These are phyloP conservation scores for Yamadazyma taylorii DNA, from an alignment of 1,139 yeast species.

Conservation along the genomic window DNA sequence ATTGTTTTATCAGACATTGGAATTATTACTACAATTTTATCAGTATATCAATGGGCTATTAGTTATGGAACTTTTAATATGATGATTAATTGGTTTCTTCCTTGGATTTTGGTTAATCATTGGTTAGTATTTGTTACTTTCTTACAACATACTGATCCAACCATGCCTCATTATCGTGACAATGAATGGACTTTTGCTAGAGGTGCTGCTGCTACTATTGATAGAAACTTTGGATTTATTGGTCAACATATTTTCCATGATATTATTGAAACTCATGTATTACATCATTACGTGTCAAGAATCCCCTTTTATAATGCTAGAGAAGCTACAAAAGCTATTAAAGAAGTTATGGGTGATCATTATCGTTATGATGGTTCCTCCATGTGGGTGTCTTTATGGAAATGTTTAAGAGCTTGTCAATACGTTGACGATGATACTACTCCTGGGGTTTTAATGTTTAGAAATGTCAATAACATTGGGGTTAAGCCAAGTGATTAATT, in stretches of 20 bases:
- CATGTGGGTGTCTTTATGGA: slow-evolving; percentile 76
- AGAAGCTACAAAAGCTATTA: slow-evolving; percentile 75
- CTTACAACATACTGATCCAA: slow-evolving; percentile 81
- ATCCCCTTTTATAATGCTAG: slow-evolving; percentile 87
- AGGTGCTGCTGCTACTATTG: slow-evolving; percentile 88
- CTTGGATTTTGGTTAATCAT: slow-evolving; percentile 81
- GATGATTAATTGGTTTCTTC: slow-evolving; percentile 70
- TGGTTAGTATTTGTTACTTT: slow-evolving; percentile 87
- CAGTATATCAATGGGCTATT: slow-evolving; percentile 64
- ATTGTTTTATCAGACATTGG: slow-evolving; percentile 75
- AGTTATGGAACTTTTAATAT: slow-evolving; percentile 64
- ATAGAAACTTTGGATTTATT: slow-evolving; percentile 78
- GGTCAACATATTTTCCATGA: slow-evolving; percentile 85
- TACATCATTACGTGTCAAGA: slow-evolving; percentile 82
- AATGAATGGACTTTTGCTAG: slow-evolving; percentile 82
- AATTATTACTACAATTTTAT: slow-evolving; percentile 51
- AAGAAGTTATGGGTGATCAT: slow-evolving; percentile 80
- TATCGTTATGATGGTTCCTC: slow-evolving; percentile 66
- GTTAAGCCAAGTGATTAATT: slow-evolving; percentile 31
- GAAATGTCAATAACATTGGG: slow-evolving; percentile 60
- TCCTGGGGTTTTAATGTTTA: slow-evolving; percentile 73
- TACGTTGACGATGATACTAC: slow-evolving; percentile 70
- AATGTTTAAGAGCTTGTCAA: slow-evolving; percentile 70
- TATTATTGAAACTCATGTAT: slow-evolving; percentile 85
- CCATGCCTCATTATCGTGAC: slow-evolving; percentile 76